Conservation (phyloP, 1,284 basidiomycete species). For the Leccinum solheimii region DNA sequence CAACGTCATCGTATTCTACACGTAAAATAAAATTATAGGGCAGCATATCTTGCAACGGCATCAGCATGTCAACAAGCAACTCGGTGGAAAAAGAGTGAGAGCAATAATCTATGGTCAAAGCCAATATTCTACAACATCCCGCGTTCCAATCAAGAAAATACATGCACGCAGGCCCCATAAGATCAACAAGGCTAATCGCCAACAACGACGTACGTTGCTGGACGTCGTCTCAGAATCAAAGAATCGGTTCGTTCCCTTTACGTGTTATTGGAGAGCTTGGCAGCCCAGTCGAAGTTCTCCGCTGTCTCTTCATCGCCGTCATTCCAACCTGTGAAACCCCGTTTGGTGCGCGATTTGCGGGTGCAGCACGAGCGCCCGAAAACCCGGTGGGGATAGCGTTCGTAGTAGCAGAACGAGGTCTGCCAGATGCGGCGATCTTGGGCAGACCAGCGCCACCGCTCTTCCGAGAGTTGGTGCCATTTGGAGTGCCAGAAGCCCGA, state of each 20-base stretch:
- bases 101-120: conserved; percentile 34
- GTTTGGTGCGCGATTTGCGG: conserved; percentile 33
- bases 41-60: conserved; percentile 29
- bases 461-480: conserved; percentile 58
- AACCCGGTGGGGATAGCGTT: conserved; percentile 52
- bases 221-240: conserved; percentile 16
- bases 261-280: conserved; percentile 40
- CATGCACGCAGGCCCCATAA: conserved; percentile 28
- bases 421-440: conserved; percentile 67
- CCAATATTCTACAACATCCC: conserved; percentile 34
- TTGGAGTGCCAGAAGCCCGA: conserved; percentile 72
- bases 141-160: conserved; percentile 38
- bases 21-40: conserved; percentile 34
- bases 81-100: conserved; percentile 3
- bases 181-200: not conserved
- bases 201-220: conserved; percentile 6
- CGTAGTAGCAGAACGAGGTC: conserved; percentile 48
- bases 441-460: conserved; percentile 52
- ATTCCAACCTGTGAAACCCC: conserved; percentile 31
- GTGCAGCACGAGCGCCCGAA: conserved; percentile 42
- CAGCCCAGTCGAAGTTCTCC: conserved; percentile 65
- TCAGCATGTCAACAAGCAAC: conserved; percentile 25
- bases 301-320: conserved; percentile 72
- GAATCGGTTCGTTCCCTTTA: conserved; percentile 34
- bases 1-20: conserved; percentile 34